A percentile compares a stretch with the other conserved stretches of the same genome.
These are phyloP conservation scores for Trichoderma erinaceum DNA, from an alignment of 495 filamentous ascomycete species.

Conservation along the genomic window DNA sequence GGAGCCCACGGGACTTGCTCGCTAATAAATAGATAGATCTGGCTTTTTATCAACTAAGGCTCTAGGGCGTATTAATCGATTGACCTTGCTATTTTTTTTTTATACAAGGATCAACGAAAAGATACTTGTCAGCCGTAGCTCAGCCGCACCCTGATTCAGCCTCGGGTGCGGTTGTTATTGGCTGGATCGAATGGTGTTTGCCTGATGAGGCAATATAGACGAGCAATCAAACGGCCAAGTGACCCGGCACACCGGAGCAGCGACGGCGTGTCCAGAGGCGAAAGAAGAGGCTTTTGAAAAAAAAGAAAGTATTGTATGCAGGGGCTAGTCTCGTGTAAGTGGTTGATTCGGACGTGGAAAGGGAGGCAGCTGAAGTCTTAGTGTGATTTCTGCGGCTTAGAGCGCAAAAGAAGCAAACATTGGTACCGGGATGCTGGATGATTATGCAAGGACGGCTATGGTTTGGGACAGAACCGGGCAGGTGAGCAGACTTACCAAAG, in stretches of 20 bases:
- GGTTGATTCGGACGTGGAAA: not conserved
- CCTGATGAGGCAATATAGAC: constrained; percentile 1
- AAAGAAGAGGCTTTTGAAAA: not conserved
- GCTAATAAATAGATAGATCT: not conserved
- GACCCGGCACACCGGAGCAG: not conserved
- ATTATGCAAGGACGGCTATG: not conserved
- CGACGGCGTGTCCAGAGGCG: not conserved
- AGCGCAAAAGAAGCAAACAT: not conserved
- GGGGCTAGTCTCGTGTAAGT: not conserved
- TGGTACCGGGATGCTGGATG: not conserved
- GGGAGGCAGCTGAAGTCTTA: constrained; percentile 3
- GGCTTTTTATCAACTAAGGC: not conserved
- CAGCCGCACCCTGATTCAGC: not conserved
- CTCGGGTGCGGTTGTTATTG: not conserved
- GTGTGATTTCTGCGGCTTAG: not conserved
- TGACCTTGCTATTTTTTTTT: not conserved
- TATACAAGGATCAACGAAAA: not conserved
- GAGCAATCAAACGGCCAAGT: not conserved
- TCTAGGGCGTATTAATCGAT: not conserved
- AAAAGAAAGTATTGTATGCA: not conserved
- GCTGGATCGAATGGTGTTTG: not conserved
- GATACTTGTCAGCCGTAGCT: constrained; percentile 2
- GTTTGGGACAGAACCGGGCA: not conserved
- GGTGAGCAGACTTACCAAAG: not conserved
- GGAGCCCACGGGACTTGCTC: not conserved